Percentiles rank a stretch among this genome's conserved stretches.
phyloP scores from a whole-genome alignment of 129 eudicot species.

The Escallonia rubra region DNA sequence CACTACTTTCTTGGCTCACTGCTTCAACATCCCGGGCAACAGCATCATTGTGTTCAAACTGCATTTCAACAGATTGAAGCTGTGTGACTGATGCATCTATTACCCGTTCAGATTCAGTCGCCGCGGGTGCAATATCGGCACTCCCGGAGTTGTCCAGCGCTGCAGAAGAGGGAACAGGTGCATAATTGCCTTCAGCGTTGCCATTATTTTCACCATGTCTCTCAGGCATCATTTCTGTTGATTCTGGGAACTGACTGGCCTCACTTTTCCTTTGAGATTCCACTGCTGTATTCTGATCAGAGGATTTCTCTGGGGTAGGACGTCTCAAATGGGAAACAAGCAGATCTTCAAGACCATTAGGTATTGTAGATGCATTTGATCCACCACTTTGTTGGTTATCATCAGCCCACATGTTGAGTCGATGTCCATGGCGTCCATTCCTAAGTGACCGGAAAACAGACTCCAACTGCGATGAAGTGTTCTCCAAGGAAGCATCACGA shows the following conservation, averaged over 20 bases:
- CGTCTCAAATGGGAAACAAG: conserved; percentile 74
- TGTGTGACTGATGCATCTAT: conserved; percentile 37
- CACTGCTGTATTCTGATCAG: conserved; percentile 36
- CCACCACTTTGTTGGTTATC: conserved; percentile 70
- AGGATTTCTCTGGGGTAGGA: conserved; percentile 49
- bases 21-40: conserved; percentile 87
- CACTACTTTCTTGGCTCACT: conserved; percentile 95
- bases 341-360: conserved; percentile 82
- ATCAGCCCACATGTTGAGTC: conserved; percentile 77
- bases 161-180: conserved; percentile 32
- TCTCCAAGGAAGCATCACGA: conserved; percentile 48
- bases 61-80: conserved; percentile 73
- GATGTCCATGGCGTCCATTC: conserved; percentile 80
- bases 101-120: conserved; percentile 37
- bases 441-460: conserved; percentile 78
- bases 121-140: conserved; percentile 32
- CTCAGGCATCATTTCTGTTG: conserved; percentile 47
- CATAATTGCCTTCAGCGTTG: conserved; percentile 19
- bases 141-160: conserved; percentile 23
- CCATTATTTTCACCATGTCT: conserved; percentile 31
- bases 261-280: conserved; percentile 52
- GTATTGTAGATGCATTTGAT: conserved; percentile 70
- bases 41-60: conserved; percentile 73
- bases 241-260: conserved; percentile 35
- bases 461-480: conserved; percentile 65